Conservation (phyloP, 352 stramenopile genomes). For the Blastocystis sp. region DNA sequence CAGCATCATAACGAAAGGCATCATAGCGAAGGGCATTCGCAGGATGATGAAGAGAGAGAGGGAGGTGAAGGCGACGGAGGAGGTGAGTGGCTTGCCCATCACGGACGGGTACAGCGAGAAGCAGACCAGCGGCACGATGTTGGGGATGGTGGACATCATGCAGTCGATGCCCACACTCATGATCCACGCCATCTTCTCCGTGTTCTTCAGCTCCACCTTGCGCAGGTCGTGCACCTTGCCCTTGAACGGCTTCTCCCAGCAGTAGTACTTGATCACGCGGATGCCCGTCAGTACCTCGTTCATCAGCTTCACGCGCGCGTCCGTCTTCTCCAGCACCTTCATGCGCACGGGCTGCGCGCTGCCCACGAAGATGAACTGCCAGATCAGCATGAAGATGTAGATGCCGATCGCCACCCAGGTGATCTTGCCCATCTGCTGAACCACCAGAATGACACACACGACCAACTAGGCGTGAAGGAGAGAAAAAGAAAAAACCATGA, state of each 20-base stretch:
- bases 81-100: background rate
- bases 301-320: too few species aligned
- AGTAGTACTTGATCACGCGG: slow-evolving; percentile 37
- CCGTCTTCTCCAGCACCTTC: too few species aligned
- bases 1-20: background rate
- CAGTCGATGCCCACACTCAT: slow-evolving; percentile 77
- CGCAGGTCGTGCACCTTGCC: slow-evolving; percentile 79
- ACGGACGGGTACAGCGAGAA: slow-evolving; percentile 72
- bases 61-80: background rate
- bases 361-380: too few species aligned
- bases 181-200: slow-evolving; percentile 8
- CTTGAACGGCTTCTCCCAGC: slow-evolving; percentile 85
- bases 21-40: background rate
- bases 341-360: too few species aligned
- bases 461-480: background rate
- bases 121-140: slow-evolving; percentile 71
- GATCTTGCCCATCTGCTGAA: too few species aligned
- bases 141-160: slow-evolving; percentile 76
- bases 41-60: slow-evolving; percentile 28
- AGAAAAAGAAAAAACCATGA: slow-evolving; percentile 71
- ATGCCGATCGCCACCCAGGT: too few species aligned
- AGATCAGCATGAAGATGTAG: too few species aligned
- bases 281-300: too few species aligned
- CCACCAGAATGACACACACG: too few species aligned
- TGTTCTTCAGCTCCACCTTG: slow-evolving; percentile 77